A percentile compares a stretch with the other conserved stretches of the same genome.
Conservation (phyloP, 352 stramenopile species). For the Pythium diclinum region DNA sequence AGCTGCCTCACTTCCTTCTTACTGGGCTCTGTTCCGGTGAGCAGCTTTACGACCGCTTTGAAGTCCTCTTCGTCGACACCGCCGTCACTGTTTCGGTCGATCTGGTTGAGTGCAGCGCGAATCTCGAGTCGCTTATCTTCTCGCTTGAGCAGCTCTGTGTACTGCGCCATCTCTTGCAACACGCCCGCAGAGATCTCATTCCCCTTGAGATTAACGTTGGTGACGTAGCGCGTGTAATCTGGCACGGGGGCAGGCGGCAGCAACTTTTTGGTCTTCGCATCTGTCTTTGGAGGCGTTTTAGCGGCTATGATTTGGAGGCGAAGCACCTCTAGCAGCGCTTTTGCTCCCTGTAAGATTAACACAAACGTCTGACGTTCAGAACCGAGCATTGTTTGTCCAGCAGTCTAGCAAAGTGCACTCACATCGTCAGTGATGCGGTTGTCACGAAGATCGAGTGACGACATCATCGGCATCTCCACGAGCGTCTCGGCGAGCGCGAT, state of each 20-base stretch:
- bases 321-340: conserved; percentile 69
- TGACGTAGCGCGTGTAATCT: conserved; percentile 71
- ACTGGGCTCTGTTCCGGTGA: conserved; percentile 64
- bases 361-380: background rate
- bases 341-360: conserved; percentile 47
- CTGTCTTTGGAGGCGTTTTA: conserved; percentile 50
- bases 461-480: conserved; percentile 74
- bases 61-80: conserved; percentile 77
- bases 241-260: conserved; percentile 35
- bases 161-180: conserved; percentile 68
- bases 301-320: conserved; percentile 71
- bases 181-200: conserved; percentile 68
- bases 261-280: conserved; percentile 51
- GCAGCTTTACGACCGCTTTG: conserved; percentile 69
- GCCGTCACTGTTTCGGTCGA: conserved; percentile 56
- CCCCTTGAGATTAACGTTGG: conserved; percentile 69
- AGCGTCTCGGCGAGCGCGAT: conserved; percentile 76
- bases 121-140: conserved; percentile 84
- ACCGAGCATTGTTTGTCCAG: background rate
- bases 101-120: conserved; percentile 59
- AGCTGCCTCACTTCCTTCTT: conserved; percentile 74
- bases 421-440: conserved; percentile 82
- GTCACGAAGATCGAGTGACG: conserved; percentile 68
- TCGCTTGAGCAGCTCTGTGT: conserved; percentile 64
- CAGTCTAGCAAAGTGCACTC: background rate